Evolutionary conservation across 2,329 filamentous ascomycete genomes (phyloP).

Genomic region (Alternaria novae-zelandiae): DNA sequence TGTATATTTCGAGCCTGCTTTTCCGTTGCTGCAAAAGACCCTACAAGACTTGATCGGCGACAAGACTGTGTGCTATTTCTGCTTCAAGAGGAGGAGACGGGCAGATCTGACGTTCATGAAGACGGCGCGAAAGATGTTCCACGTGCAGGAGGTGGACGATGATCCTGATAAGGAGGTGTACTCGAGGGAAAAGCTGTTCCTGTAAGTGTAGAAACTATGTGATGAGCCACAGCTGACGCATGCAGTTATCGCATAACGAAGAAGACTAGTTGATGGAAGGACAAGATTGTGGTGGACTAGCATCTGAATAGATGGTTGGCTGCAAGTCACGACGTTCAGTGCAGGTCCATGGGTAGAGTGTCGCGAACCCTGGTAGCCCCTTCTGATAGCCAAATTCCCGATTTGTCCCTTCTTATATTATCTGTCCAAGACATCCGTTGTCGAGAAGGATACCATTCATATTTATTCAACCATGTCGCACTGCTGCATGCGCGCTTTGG

Average conservation of each 20-base stretch:
- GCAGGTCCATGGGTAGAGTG: not conserved
- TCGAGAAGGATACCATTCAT: not conserved
- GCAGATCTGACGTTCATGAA: constrained; percentile 65
- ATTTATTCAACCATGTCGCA: not conserved
- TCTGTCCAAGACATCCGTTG: not conserved
- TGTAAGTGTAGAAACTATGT: constrained; percentile 48
- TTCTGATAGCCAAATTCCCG: not conserved
- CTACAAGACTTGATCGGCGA: constrained; percentile 73
- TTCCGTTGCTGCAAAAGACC: constrained; percentile 83
- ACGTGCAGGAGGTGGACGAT: constrained; percentile 55
- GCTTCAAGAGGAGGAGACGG: constrained; percentile 90
- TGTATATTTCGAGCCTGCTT: constrained; percentile 95
- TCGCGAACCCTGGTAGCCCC: not conserved
- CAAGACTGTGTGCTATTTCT: constrained; percentile 77
- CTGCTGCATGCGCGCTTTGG: not conserved
- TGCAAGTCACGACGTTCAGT: not conserved
- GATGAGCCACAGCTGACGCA: not conserved
- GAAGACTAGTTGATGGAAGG: constrained; percentile 15
- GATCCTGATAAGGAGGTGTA: constrained; percentile 56
- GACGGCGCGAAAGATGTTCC: constrained; percentile 56
- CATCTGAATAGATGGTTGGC: not conserved
- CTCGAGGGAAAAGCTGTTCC: constrained; percentile 55
- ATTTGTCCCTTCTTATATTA: not conserved
- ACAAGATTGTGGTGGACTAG: not conserved
- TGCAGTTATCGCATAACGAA: constrained; percentile 30